Evolutionary conservation across 169 alveolate genomes (phyloP), one percentile per base, ranked within the genome.

Genomic region (Cryptosporidium sp.): DNA sequence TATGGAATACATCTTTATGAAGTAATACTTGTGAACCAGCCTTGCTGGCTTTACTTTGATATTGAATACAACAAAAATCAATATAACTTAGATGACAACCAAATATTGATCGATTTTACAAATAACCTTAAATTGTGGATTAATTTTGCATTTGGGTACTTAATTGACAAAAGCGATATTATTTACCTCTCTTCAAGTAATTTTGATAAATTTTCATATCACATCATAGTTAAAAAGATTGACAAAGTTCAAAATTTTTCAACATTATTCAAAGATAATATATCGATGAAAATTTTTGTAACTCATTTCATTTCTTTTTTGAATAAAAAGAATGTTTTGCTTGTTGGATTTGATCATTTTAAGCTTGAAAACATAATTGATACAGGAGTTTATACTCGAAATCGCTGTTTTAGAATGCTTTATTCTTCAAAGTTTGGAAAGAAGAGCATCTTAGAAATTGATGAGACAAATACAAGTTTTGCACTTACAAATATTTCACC

Each of bases 41-140:
- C 92, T 9, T 91, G 93, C 14, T 91, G 93, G 93, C 84, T 91
- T 16, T 91, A 84, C 41, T 91, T 91, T 43, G 93, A 91, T 62
- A 65, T 91, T 33, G 93, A 91, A 39, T 91, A 70, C 33, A 59
- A 85, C 37, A 91, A 68, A 43, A 31, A 26, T 1, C 23, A 21
- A 58, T 84, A 89, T 23, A 18, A 50, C 16, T 37, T 84, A 5
- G 65, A 89, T 48, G 92, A 75, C 10, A 43, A 84, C 43, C 43
- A 58, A 33, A 45, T 80, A n/a, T 21, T 84, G 18, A 58, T 18
- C 0, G 52, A 29, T 29, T 61, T 91, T 18, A 61, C 69, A 14
- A 9, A 21, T n/a, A 10, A 71, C 37, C 59, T 91, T 0, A 43
- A 23, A 12, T 4, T 29, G 37, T 91, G 87, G 89, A 43, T 91